Conservation (phyloP, 495 filamentous ascomycete genomes). For the Trichoderma erinaceum region DNA sequence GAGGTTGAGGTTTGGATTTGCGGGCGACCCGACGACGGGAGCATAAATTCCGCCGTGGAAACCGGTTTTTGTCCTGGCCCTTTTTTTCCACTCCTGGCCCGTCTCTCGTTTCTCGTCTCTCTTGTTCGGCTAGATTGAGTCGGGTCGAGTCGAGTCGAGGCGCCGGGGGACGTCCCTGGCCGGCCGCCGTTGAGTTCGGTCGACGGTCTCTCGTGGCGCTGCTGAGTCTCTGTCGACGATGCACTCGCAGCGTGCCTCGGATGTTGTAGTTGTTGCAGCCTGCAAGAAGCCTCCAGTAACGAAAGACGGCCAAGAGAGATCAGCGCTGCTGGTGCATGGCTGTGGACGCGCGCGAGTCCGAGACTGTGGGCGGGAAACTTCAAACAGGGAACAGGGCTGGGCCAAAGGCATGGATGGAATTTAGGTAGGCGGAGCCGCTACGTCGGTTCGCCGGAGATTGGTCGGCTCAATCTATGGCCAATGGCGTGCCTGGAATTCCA, state of each 20-base stretch:
- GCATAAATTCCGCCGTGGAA: neutral
- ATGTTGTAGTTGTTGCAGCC: no score
- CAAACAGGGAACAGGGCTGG: neutral
- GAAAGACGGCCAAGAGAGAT: neutral
- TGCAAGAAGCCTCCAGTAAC: no score
- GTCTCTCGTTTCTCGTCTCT: no score
- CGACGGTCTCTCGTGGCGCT: no score
- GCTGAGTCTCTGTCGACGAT: no score
- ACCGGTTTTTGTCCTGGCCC: no score
- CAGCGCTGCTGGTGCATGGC: neutral
- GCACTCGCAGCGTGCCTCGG: no score
- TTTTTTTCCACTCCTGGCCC: no score
- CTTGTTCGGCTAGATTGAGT: no score
- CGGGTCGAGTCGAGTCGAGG: no score
- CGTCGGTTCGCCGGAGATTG: constrained; percentile 6
- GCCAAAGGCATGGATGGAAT: neutral
- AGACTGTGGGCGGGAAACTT: neutral
- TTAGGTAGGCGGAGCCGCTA: neutral
- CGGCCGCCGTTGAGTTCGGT: no score
- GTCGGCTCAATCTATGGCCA: neutral
- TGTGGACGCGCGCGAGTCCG: neutral
- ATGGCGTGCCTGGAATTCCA: neutral
- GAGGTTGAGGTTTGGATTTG: neutral
- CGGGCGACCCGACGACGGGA: neutral
- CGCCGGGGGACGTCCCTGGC: no score